Conservation (phyloP, 257 asterid genomes). For the Leptodermis oblonga region DNA sequence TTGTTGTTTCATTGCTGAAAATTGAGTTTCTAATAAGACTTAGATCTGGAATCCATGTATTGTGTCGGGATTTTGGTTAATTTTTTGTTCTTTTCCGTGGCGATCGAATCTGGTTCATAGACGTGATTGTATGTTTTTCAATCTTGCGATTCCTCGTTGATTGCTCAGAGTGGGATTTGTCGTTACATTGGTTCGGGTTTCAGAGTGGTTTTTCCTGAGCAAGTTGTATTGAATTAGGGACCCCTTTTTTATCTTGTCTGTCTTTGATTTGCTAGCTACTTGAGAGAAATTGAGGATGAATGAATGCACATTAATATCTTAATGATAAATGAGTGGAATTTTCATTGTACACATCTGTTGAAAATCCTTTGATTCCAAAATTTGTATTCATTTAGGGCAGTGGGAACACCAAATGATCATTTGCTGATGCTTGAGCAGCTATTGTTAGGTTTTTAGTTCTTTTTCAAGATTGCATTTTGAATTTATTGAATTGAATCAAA, state of each 20-base stretch:
- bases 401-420: no score
- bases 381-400: no score
- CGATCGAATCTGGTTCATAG: not conserved
- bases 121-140: not conserved
- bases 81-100: not conserved
- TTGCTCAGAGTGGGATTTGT: not conserved
- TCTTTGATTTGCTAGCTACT: not conserved
- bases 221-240: not conserved
- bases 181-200: not conserved
- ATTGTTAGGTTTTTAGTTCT: not conserved
- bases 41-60: conserved; percentile 14
- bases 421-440: not conserved
- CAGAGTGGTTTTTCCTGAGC: not conserved
- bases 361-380: not conserved
- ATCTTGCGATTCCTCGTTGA: not conserved
- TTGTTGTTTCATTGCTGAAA: not conserved
- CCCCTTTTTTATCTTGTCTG: not conserved
- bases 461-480: not conserved
- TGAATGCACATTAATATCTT: no score
- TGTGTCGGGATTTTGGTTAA: no score
- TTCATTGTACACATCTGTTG: not conserved
- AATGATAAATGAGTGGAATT: not conserved
- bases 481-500: not conserved
- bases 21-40: not conserved
- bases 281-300: not conserved